These are phyloP conservation scores for Komagataella populi DNA, from an alignment of 805 yeast genomes.

Conservation along the genomic window DNA sequence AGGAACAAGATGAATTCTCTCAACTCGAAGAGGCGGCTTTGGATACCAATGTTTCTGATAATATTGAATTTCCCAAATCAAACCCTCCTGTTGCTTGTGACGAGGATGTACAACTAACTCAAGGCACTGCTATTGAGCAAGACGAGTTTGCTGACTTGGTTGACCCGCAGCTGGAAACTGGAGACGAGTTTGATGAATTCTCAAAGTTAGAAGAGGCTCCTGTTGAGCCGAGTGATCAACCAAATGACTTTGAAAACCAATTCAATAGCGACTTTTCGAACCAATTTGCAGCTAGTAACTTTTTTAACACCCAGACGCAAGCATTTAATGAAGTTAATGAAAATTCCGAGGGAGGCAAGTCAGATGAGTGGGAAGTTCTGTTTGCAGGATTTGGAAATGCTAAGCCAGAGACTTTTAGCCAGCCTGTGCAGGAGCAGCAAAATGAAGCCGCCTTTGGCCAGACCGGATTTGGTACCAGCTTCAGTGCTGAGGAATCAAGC, in stretches of 20 bases:
- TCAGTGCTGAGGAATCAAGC: not conserved
- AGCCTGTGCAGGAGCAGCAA: conserved; percentile 6
- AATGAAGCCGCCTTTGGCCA: conserved; percentile 5
- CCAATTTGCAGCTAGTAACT: conserved; percentile 14
- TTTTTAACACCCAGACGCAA: conserved; percentile 9
- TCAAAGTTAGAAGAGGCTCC: conserved; percentile 19
- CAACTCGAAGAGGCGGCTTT: not conserved
- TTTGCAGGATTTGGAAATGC: conserved; percentile 78
- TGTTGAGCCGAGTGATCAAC: conserved; percentile 12
- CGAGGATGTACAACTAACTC: conserved; percentile 4
- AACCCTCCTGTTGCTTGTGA: conserved; percentile 9
- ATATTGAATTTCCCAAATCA: conserved; percentile 8
- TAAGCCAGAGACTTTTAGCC: conserved; percentile 3
- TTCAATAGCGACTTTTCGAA: not conserved
- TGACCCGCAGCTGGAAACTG: not conserved
- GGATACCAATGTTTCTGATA: not conserved
- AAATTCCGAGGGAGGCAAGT: conserved; percentile 21
- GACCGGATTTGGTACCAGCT: not conserved
- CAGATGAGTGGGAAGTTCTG: conserved; percentile 89
- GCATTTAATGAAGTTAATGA: not conserved
- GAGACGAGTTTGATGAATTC: conserved; percentile 19
- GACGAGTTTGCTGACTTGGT: conserved; percentile 1
- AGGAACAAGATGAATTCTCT: not conserved
- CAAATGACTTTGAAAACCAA: conserved; percentile 19
- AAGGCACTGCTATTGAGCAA: not conserved